Percentiles rank a stretch among this genome's conserved stretches.
These are phyloP conservation scores for Borealophlyctis nickersoniae DNA, from an alignment of 192 early-diverging fungal species.

Conservation along the genomic window DNA sequence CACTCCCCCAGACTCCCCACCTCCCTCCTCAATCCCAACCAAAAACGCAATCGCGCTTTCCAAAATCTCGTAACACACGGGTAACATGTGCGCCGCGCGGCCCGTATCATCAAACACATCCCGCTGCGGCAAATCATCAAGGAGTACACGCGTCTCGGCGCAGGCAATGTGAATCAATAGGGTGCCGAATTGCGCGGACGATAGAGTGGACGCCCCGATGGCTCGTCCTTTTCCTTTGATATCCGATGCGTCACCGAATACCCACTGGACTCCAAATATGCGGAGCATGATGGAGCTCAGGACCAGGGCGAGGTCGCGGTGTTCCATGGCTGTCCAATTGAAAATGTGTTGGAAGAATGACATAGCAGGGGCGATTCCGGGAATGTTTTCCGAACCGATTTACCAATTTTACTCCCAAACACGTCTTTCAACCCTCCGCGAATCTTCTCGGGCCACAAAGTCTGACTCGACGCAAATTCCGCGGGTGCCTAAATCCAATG, in stretches of 20 bases:
- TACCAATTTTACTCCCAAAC: slow-evolving; percentile 18
- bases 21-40: slow-evolving; percentile 1
- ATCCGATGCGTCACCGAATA: neutral
- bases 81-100: neutral
- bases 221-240: neutral
- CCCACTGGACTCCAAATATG: neutral
- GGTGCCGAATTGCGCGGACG: slow-evolving; percentile 9
- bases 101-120: neutral
- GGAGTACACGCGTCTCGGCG: slow-evolving; percentile 16
- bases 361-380: neutral
- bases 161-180: slow-evolving; percentile 19
- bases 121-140: slow-evolving; percentile 13
- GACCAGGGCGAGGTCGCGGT: slow-evolving; percentile 13
- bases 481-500: too few relatives aligned
- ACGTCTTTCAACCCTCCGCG: slow-evolving; percentile 13
- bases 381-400: neutral
- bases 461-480: neutral
- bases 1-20: neutral
- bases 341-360: too few relatives aligned
- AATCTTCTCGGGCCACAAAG: slow-evolving; percentile 15
- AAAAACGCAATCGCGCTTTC: slow-evolving; percentile 9
- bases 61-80: slow-evolving; percentile 17
- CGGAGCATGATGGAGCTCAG: slow-evolving; percentile 16
- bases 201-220: neutral
- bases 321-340: too few relatives aligned